Conservation (phyloP, 768 basidiomycete genomes). For the Leccinellum luteum region DNA sequence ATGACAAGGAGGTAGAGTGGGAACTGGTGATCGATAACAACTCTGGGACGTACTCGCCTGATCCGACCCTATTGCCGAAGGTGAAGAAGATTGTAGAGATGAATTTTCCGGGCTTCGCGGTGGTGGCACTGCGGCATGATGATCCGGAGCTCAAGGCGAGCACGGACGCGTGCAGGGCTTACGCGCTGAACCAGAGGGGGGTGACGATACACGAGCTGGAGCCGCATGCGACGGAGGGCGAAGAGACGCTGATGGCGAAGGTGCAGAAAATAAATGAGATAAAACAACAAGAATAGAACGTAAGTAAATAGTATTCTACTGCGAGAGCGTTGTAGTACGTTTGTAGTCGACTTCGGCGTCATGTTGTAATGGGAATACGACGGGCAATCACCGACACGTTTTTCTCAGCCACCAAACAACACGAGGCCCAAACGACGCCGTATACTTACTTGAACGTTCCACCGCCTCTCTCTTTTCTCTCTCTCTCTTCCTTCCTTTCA, state of each 20-base stretch:
- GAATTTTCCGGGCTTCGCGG: constrained; percentile 66
- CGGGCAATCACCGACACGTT: constrained; percentile 34
- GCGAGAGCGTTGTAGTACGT: background rate
- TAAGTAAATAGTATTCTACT: background rate
- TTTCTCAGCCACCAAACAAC: constrained; percentile 35
- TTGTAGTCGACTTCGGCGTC: background rate
- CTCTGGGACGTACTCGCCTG: constrained; percentile 81
- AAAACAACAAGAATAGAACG: background rate
- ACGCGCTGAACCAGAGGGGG: constrained; percentile 60
- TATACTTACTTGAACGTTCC: constrained; percentile 1
- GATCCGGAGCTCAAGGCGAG: constrained; percentile 58
- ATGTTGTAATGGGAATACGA: constrained; percentile 19
- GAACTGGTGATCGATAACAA: constrained; percentile 87
- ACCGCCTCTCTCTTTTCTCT: background rate
- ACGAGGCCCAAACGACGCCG: constrained; percentile 28
- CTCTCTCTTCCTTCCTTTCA: constrained; percentile 5
- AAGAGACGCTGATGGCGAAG: constrained; percentile 46
- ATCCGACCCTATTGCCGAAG: constrained; percentile 55
- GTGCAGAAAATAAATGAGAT: constrained; percentile 5
- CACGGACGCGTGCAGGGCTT: constrained; percentile 63
- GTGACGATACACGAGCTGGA: constrained; percentile 58
- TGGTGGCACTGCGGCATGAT: constrained; percentile 53
- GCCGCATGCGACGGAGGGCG: constrained; percentile 56
- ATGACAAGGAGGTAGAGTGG: constrained; percentile 63
- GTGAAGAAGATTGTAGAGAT: constrained; percentile 63